Conservation (phyloP, 371 early-diverging fungal genomes). For the Circinella minor region DNA sequence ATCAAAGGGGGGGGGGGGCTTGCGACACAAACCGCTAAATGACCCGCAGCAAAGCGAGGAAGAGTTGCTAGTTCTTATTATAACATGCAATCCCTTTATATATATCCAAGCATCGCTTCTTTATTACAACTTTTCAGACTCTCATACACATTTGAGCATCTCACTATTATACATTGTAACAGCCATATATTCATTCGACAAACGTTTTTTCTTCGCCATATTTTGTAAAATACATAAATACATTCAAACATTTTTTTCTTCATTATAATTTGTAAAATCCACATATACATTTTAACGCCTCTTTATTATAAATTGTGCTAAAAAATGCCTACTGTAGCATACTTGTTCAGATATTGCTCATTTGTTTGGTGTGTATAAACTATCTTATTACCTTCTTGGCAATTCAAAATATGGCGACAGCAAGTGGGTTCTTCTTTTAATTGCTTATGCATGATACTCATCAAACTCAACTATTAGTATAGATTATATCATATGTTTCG, state of each 20-base stretch:
- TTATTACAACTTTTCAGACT: constrained; percentile 1
- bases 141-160: neutral
- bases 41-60: no score
- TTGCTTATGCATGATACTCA: no score
- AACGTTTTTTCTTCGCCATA: constrained; percentile 4
- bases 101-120: constrained; percentile 1
- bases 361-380: neutral
- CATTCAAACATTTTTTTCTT: constrained; percentile 2
- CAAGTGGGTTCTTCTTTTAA: constrained; percentile 1
- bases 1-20: no score
- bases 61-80: no score
- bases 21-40: no score
- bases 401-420: constrained; percentile 1
- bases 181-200: neutral
- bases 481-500: constrained; percentile 2
- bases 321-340: neutral
- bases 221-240: neutral
- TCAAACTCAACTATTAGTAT: constrained; percentile 2
- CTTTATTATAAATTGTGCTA: constrained; percentile 4
- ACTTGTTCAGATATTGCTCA: constrained; percentile 1
- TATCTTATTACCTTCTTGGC: constrained; percentile 2
- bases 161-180: neutral
- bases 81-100: constrained; percentile 3
- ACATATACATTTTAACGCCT: neutral
- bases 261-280: neutral